Conservation (phyloP, 2,329 filamentous ascomycete genomes). For the Teratosphaeria viscida region DNA sequence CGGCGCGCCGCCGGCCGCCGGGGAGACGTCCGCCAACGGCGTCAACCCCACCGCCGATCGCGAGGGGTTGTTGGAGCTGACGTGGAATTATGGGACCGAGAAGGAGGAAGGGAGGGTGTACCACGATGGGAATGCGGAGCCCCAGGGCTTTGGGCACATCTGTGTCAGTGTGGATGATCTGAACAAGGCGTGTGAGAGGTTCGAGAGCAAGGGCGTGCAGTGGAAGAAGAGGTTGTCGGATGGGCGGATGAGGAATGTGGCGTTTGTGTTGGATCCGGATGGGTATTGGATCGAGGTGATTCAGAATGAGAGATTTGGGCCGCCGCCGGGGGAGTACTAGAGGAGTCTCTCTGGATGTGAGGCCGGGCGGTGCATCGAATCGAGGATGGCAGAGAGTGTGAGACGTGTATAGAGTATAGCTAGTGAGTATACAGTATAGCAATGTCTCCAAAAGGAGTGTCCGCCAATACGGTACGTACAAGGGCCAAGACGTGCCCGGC, state of each 20-base stretch:
- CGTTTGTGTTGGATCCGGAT: slow-evolving; percentile 74
- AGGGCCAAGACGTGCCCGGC: too few species aligned
- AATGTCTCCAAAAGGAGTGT: too few species aligned
- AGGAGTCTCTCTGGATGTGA: not conserved
- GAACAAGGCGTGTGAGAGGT: slow-evolving; percentile 36
- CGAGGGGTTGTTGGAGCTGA: slow-evolving; percentile 83
- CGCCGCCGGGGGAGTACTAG: slow-evolving; percentile 7
- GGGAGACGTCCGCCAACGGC: slow-evolving; percentile 44
- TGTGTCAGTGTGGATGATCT: slow-evolving; percentile 27
- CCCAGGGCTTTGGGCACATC: slow-evolving; percentile 90
- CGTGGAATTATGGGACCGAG: slow-evolving; percentile 75
- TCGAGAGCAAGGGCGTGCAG: slow-evolving; percentile 68
- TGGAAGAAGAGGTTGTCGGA: slow-evolving; percentile 97
- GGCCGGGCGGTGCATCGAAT: too few species aligned
- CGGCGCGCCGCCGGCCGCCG: slow-evolving; percentile 26
- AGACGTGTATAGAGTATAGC: too few species aligned
- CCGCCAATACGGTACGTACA: too few species aligned
- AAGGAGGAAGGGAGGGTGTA: slow-evolving; percentile 77
- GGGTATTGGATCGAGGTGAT: slow-evolving; percentile 71
- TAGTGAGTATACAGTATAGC: too few species aligned
- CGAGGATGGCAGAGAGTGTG: too few species aligned
- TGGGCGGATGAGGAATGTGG: slow-evolving; percentile 95
- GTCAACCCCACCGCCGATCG: slow-evolving; percentile 52
- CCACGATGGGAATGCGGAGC: slow-evolving; percentile 83
- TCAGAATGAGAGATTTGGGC: slow-evolving; percentile 62